These are phyloP conservation scores for Rhizomucor pusillus DNA, from an alignment of 371 early-diverging fungal species.

Conservation along the genomic window DNA sequence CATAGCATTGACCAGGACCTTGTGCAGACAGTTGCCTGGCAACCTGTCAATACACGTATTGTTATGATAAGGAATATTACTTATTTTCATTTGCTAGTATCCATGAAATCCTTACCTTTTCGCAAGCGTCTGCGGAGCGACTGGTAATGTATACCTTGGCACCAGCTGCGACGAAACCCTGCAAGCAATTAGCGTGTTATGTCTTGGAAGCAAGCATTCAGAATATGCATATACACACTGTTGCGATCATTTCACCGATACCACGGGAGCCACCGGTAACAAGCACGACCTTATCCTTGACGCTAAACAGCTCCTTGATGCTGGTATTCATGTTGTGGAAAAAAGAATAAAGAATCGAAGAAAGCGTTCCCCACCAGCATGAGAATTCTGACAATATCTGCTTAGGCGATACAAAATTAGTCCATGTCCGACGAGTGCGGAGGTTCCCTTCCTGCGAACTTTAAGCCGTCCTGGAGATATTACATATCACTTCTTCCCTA, in stretches of 20 bases:
- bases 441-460: too few relatives aligned
- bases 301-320: conserved; percentile 57
- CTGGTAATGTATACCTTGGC: conserved; percentile 75
- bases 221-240: conserved; percentile 9
- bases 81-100: not conserved
- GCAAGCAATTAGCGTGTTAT: not conserved
- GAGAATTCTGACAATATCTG: too few relatives aligned
- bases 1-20: conserved; percentile 71
- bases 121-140: conserved; percentile 59
- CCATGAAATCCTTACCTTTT: conserved; percentile 29
- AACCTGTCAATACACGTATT: conserved; percentile 11
- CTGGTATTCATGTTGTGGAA: conserved; percentile 18
- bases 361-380: too few relatives aligned
- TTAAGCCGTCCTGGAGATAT: too few relatives aligned
- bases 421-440: too few relatives aligned
- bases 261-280: conserved; percentile 85
- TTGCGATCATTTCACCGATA: conserved; percentile 61
- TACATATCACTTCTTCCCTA: too few relatives aligned
- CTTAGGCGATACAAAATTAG: too few relatives aligned
- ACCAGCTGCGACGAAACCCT: conserved; percentile 70
- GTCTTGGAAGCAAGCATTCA: not conserved
- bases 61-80: not conserved
- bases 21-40: conserved; percentile 51
- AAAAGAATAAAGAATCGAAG: not conserved
- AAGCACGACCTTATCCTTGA: conserved; percentile 76